Evolutionary conservation across 805 yeast genomes (phyloP).

Genomic region (Pachysolen tannophilus): DNA sequence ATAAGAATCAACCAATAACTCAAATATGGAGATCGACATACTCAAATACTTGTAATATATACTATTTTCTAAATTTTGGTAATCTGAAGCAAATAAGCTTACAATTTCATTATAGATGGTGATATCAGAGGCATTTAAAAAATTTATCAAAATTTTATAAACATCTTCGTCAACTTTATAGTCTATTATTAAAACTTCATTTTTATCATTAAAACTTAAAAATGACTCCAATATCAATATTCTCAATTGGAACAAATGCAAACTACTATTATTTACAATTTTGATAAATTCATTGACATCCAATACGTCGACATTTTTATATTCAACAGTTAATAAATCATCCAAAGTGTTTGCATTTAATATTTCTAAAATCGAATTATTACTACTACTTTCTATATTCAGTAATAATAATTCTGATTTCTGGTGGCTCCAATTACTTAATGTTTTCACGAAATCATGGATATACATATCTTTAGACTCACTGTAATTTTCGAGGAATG

Average conservation of each 20-base stretch:
- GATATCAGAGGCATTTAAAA: slow-evolving; percentile 21
- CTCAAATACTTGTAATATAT: slow-evolving; percentile 8
- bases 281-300: slow-evolving; percentile 15
- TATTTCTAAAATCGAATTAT: slow-evolving; percentile 23
- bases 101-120: slow-evolving; percentile 13
- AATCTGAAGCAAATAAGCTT: slow-evolving; percentile 3
- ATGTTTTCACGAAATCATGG: slow-evolving; percentile 18
- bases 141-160: slow-evolving; percentile 12
- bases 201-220: slow-evolving; percentile 10
- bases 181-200: slow-evolving; percentile 18
- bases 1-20: slow-evolving; percentile 34
- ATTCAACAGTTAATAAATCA: slow-evolving; percentile 9
- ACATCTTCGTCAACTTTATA: slow-evolving; percentile 14
- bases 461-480: slow-evolving; percentile 1
- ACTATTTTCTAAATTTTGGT: neutral
- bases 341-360: slow-evolving; percentile 15
- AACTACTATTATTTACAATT: slow-evolving; percentile 10
- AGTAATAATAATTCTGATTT: slow-evolving; percentile 9
- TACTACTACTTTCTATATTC: slow-evolving; percentile 11
- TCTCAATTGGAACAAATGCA: slow-evolving; percentile 22
- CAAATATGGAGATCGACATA: slow-evolving; percentile 31
- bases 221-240: slow-evolving; percentile 17
- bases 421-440: slow-evolving; percentile 23
- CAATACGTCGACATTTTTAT: slow-evolving; percentile 12
- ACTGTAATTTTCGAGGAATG: neutral